Evolutionary conservation across 2,329 filamentous ascomycete species (phyloP), one percentile per base, ranked within the genome.

Genomic region (Teratosphaeria destructans): DNA sequence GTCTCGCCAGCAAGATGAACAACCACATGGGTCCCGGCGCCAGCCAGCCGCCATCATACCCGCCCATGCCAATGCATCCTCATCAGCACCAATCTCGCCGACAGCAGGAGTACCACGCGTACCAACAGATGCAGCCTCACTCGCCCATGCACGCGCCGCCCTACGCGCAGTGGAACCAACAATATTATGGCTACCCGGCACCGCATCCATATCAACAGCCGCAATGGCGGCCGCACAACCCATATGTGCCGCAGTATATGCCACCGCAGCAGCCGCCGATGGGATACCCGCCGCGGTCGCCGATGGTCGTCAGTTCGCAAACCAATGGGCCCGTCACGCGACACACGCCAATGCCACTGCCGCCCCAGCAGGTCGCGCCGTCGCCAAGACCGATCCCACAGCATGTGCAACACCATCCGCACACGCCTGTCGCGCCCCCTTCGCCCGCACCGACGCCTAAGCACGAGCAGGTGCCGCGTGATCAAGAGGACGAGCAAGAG

Each of bases 1-100:
- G 37, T 29, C 55, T 14, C 65, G 82, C 82, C 84, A 85, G 83
- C 83, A 89, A 82, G 85, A 90, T 90, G 86, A 87, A 85, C 79
- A 82, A 80, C 82, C 85, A 87, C 86, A 84, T 87, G 85, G 84
- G 85, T 84, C 85, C 85, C 54, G 67, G 66, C 35, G 73, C 74
- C 83, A 86, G 86, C 81, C 84, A 85, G 60, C 72, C 73, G 59
- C 68, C 76, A 59, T 67, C 73, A 53, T 74, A 72, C 39, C 72
- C 73, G 62, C 65, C 72, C 61, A 71, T 70, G 59, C 73, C 72
- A 47, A 69, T 72, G 62, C 71, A 76, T 64, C 72, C 60, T 32
- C 64, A 56, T 16, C 39, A 29, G 55, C 43, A 64, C 29, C 64
- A 68, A 55, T 66, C 71, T 61, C 71, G 71, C 56, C 71, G 76